A percentile compares a stretch with the other conserved stretches of the same genome.
Evolutionary conservation across 148 eudicot species (phyloP).

Genomic region (Gaultheria prostrata): DNA sequence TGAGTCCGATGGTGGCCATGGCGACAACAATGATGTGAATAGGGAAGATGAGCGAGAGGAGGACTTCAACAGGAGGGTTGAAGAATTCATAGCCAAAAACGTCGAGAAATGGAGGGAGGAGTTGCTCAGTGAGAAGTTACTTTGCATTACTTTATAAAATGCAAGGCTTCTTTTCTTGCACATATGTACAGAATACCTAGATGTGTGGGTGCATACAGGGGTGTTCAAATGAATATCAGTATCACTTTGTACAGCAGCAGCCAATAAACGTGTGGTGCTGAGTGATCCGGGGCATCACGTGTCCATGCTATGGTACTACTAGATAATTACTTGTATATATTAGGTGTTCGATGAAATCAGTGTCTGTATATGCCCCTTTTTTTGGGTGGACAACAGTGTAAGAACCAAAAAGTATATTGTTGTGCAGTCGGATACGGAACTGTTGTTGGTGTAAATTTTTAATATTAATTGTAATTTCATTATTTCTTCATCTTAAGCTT

Average conservation of each 20-base stretch:
- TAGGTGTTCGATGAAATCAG: not conserved
- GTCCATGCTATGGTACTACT: too few species aligned
- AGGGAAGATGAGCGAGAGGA: slow-evolving; percentile 7
- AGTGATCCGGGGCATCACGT: too few species aligned
- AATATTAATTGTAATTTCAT: too few species aligned
- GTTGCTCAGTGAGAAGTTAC: slow-evolving; percentile 19
- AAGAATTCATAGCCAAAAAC: slow-evolving; percentile 26
- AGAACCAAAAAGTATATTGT: not conserved
- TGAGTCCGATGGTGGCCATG: slow-evolving; percentile 9
- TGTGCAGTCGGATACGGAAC: not conserved
- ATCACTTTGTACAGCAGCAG: not conserved
- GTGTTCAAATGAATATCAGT: not conserved
- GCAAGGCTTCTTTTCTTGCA: not conserved
- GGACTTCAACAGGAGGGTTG: slow-evolving; percentile 15
- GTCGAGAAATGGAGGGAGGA: slow-evolving; percentile 24
- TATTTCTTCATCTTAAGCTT: too few species aligned
- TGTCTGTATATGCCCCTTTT: not conserved
- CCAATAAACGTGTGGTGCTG: too few species aligned
- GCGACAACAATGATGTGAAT: not conserved
- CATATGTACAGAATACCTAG: too few species aligned
- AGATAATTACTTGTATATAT: too few species aligned
- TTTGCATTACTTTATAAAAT: not conserved
- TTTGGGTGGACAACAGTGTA: not conserved
- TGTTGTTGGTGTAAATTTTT: not conserved
- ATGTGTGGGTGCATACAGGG: too few species aligned